Conservation (phyloP, 176 grass and related monocot genomes). For the Elaeis guineensis region DNA sequence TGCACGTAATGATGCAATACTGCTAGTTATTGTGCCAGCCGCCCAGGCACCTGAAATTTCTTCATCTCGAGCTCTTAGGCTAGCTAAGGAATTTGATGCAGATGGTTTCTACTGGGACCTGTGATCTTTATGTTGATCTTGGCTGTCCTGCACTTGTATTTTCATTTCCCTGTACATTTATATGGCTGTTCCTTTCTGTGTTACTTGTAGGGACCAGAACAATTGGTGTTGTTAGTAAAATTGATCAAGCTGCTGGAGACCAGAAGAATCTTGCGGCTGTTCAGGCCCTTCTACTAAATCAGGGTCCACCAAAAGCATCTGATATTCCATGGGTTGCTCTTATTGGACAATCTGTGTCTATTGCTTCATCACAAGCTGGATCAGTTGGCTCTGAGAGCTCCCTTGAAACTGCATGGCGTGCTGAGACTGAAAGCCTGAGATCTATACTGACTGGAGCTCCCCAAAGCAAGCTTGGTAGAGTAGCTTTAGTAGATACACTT, state of each 20-base stretch:
- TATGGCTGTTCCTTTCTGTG: constrained; percentile 21
- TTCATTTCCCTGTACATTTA: not conserved
- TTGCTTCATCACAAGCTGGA: constrained; percentile 70
- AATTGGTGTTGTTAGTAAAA: constrained; percentile 54
- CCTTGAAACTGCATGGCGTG: constrained; percentile 76
- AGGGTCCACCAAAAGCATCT: constrained; percentile 64
- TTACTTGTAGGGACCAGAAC: constrained; percentile 76
- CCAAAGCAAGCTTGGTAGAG: constrained; percentile 64
- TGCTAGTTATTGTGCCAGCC: constrained; percentile 86
- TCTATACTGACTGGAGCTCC: constrained; percentile 63
- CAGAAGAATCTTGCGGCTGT: constrained; percentile 65
- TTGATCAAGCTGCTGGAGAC: constrained; percentile 76
- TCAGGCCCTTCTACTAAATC: constrained; percentile 58
- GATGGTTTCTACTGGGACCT: constrained; percentile 49
- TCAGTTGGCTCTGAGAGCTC: constrained; percentile 69
- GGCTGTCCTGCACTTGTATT: no score
- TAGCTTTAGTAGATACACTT: constrained; percentile 60
- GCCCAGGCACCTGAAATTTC: constrained; percentile 88
- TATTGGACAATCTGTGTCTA: constrained; percentile 78
- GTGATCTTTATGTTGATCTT: not conserved
- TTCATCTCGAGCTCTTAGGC: constrained; percentile 77
- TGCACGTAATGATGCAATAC: constrained; percentile 85
- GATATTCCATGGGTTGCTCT: constrained; percentile 85
- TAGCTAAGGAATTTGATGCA: constrained; percentile 87
- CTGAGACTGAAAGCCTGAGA: constrained; percentile 73